Base-by-base conservation (phyloP, 2,329 filamentous ascomycete genomes). In the Cytospora schulzeri region DNA sequence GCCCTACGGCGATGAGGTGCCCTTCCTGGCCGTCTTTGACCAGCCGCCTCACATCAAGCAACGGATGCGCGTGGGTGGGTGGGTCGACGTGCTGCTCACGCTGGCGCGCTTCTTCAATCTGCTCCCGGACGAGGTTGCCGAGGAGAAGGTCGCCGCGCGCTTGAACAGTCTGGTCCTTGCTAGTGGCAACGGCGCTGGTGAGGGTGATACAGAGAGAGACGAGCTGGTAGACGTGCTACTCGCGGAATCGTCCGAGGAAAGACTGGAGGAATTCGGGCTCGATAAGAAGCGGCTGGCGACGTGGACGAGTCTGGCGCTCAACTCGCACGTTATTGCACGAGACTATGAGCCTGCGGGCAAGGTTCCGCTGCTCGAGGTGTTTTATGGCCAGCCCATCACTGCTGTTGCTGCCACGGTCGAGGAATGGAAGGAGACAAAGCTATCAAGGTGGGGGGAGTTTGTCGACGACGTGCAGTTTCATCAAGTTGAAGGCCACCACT, bases 21-120 rank as follows among this genome's bases (percentile, higher is more conserved):
- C 67, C 0, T 84, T 84, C 70, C 69, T 81, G 0, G 82, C 74
- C 7, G 72, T 68, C 53, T 76, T 83, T 65, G 80, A 85, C 68
- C 76, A 80, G 4, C 81, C 81, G 2, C 83, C 81, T 5, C 76
- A 80, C 65, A 81, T 83, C 71, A 48, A 55, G 11, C 22, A 60
- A 1, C 53, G 53, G 11, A 56, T 56, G 53, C 52, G 17, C 17
- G 52, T 33, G 52, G 15, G 29, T 15, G 28, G 19, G 19, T 55
- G 52, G 52, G 28, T 31, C 15, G 52, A 55, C 17, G 28, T 58
- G 33, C 22, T 58, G 26, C 41, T 58, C 41, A 26, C 35, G 19
- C 41, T 55, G 28, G 29, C 33, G 11, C 33, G 33, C 5, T 64
- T 53, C 50, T 60, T 57, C 50, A 56, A 57, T 29, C 58, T 61